Evolutionary conservation across 2,329 filamentous ascomycete genomes (phyloP).

Genomic region (Stylonectria norvegica): DNA sequence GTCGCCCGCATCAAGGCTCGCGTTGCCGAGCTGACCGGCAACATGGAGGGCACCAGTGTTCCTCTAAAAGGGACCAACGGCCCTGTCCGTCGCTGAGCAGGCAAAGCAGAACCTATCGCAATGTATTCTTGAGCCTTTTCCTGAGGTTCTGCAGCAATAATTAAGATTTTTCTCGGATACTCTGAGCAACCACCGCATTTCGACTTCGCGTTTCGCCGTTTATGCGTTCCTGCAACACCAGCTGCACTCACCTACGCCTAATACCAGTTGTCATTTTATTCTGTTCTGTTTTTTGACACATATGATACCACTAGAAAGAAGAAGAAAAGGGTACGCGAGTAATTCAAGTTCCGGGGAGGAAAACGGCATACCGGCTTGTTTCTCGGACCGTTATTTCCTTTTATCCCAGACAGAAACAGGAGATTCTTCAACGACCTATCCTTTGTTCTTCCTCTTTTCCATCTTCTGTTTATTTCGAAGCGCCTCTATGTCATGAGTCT

Average conservation of each 20-base stretch:
- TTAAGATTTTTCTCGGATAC: constrained; percentile 10
- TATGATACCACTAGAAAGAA: constrained; percentile 32
- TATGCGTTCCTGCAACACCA: constrained; percentile 10
- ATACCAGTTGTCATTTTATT: constrained; percentile 24
- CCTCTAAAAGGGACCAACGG: constrained; percentile 32
- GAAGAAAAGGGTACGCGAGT: constrained; percentile 23
- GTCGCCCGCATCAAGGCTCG: constrained; percentile 97
- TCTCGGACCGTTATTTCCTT: constrained; percentile 6
- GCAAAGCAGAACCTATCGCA: not conserved
- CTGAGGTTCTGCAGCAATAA: constrained; percentile 6
- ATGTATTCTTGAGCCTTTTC: not conserved
- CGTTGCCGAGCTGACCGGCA: constrained; percentile 88
- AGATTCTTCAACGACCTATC: constrained; percentile 13
- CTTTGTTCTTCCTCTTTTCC: constrained; percentile 7
- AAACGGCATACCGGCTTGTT: constrained; percentile 3
- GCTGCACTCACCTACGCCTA: constrained; percentile 20
- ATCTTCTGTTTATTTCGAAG: constrained; percentile 5
- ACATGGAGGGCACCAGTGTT: constrained; percentile 60
- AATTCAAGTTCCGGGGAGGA: constrained; percentile 15
- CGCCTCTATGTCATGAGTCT: not conserved
- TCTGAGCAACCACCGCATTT: constrained; percentile 2
- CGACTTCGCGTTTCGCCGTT: constrained; percentile 12
- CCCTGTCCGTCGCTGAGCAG: constrained; percentile 17
- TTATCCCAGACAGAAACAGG: constrained; percentile 14
- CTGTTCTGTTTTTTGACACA: constrained; percentile 21